Evolutionary conservation across 148 eudicot species (phyloP).

Genomic region (Amaranthus palmeri): DNA sequence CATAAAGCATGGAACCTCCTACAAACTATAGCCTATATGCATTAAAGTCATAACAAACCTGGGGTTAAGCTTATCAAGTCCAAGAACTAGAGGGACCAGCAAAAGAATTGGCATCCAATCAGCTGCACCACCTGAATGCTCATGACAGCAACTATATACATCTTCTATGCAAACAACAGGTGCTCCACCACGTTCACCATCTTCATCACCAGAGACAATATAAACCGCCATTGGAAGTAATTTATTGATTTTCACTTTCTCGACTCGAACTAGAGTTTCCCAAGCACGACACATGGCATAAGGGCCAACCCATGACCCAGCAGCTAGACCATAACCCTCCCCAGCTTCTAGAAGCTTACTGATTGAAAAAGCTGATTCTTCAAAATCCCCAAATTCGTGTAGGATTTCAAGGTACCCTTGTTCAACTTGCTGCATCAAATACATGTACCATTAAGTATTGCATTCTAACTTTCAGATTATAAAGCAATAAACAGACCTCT

Average conservation of each 20-base stretch:
- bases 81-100: slow-evolving; percentile 93
- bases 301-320: slow-evolving; percentile 97
- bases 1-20: background rate
- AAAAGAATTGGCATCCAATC: slow-evolving; percentile 74
- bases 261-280: slow-evolving; percentile 61
- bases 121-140: slow-evolving; percentile 51
- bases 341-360: slow-evolving; percentile 90
- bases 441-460: background rate
- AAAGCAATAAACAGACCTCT: background rate
- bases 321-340: slow-evolving; percentile 72
- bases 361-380: slow-evolving; percentile 66
- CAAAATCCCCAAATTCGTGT: slow-evolving; percentile 80
- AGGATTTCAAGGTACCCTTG: slow-evolving; percentile 63
- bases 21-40: background rate
- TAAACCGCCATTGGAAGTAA: slow-evolving; percentile 68
- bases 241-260: slow-evolving; percentile 32
- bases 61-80: slow-evolving; percentile 89
- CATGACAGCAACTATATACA: slow-evolving; percentile 48
- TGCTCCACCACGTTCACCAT: slow-evolving; percentile 99
- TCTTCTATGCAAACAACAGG: slow-evolving; percentile 93
- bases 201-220: slow-evolving; percentile 96
- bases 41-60: slow-evolving; percentile 47
- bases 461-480: background rate
- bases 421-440: slow-evolving; percentile 55
- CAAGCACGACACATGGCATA: slow-evolving; percentile 99